These are phyloP conservation scores for Puccinia horiana DNA, from an alignment of 1,284 basidiomycete genomes.

Conservation along the genomic window DNA sequence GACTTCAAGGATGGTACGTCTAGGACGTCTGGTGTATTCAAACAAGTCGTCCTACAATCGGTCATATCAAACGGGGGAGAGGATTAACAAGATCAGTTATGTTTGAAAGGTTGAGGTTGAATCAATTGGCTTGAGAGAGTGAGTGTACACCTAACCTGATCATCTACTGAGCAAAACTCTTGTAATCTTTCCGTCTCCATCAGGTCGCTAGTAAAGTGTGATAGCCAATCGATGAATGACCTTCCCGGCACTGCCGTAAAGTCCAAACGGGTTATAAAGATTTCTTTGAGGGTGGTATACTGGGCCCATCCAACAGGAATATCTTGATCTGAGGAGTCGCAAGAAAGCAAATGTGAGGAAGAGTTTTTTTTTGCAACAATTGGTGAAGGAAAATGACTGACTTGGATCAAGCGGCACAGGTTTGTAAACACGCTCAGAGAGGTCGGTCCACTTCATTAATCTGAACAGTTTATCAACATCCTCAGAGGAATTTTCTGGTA, in stretches of 20 bases:
- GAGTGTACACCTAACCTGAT: slow-evolving; percentile 64
- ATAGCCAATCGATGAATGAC: slow-evolving; percentile 76
- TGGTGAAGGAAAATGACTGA: slow-evolving; percentile 50
- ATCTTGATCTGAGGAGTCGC: neutral
- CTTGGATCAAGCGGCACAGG: slow-evolving; percentile 56
- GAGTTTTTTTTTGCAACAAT: neutral
- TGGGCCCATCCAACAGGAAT: slow-evolving; percentile 26
- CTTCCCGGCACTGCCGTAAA: slow-evolving; percentile 79
- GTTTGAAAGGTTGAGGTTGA: neutral
- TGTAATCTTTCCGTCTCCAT: slow-evolving; percentile 79
- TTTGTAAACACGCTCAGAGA: slow-evolving; percentile 66
- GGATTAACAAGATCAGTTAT: neutral
- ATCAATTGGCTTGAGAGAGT: neutral
- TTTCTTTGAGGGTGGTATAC: slow-evolving; percentile 67
- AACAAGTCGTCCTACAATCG: slow-evolving; percentile 79
- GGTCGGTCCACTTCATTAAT: slow-evolving; percentile 68
- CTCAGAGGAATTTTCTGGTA: slow-evolving; percentile 67
- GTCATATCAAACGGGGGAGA: slow-evolving; percentile 32
- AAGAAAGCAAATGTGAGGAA: neutral
- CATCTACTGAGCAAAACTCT: slow-evolving; percentile 75
- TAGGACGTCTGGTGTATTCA: slow-evolving; percentile 78
- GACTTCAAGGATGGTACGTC: slow-evolving; percentile 80
- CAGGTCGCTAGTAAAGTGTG: slow-evolving; percentile 73
- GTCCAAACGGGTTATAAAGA: slow-evolving; percentile 79
- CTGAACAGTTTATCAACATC: slow-evolving; percentile 74